Conservation (phyloP, 345 rosid genomes). For the Sisymbrium altissimum region DNA sequence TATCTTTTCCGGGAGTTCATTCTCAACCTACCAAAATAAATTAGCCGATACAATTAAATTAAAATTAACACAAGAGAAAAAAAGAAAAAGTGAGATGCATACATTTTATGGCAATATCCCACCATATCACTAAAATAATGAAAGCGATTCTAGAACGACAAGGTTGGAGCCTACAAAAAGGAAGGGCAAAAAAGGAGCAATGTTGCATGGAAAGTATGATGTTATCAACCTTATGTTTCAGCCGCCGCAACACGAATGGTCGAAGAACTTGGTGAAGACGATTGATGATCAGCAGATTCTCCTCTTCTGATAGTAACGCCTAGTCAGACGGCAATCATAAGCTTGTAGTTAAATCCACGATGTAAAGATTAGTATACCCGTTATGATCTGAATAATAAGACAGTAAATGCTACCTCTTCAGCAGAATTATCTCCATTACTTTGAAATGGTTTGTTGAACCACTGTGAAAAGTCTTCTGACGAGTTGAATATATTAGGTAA, state of each 20-base stretch:
- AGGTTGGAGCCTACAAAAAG: not conserved
- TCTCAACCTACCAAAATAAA: constrained; percentile 62
- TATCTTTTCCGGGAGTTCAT: constrained; percentile 84
- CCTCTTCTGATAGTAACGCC: constrained; percentile 94
- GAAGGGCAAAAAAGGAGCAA: not conserved
- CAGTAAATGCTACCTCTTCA: constrained; percentile 55
- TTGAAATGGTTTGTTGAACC: constrained; percentile 96
- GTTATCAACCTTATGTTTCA: constrained; percentile 80
- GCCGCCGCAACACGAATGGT: constrained; percentile 88
- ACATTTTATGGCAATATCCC: not conserved
- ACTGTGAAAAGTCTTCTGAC: constrained; percentile 92
- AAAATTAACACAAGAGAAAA: not conserved
- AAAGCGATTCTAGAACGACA: constrained; percentile 11
- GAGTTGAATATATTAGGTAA: constrained; percentile 91
- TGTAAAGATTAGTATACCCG: not conserved
- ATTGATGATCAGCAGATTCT: constrained; percentile 81
- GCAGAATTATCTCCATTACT: constrained; percentile 82
- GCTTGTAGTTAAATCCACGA: not conserved
- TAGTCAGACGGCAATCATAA: constrained; percentile 31
- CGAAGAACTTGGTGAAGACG: constrained; percentile 97
- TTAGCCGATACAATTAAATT: not conserved
- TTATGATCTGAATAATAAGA: constrained; percentile 4
- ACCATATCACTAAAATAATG: not conserved
- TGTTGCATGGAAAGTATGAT: not conserved
- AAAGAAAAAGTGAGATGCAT: not conserved